Percentiles rank a stretch among this genome's conserved stretches.
Conservation (phyloP, 1,284 basidiomycete genomes). For the Heterobasidion parviporum region DNA sequence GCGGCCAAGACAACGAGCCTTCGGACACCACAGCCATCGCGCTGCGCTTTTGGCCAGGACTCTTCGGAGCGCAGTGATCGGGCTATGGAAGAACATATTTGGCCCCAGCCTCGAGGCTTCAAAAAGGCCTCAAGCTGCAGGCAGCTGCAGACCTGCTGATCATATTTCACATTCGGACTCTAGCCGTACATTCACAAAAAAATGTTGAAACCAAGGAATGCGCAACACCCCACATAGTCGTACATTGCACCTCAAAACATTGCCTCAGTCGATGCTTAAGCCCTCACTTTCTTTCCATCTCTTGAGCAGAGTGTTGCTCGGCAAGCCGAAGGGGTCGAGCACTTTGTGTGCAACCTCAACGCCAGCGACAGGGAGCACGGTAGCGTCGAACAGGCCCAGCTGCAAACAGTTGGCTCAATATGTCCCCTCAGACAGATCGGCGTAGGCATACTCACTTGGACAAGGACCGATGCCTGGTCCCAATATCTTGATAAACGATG, state of each 20-base stretch:
- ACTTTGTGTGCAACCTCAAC: slow-evolving; percentile 32
- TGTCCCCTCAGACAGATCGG: no score
- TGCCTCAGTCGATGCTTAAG: slow-evolving; percentile 9
- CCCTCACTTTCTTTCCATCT: slow-evolving; percentile 34
- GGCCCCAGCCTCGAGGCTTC: no score
- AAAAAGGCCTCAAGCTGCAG: no score
- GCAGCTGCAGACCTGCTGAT: no score
- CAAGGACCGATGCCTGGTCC: slow-evolving; percentile 39
- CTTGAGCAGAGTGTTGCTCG: slow-evolving; percentile 30
- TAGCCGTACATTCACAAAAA: no score
- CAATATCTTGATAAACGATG: slow-evolving; percentile 27
- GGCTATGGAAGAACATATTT: no score
- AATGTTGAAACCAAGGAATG: no score
- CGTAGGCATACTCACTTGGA: slow-evolving; percentile 21
- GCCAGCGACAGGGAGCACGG: slow-evolving; percentile 28
- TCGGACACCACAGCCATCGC: neutral
- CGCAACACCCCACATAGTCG: neutral
- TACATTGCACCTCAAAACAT: neutral
- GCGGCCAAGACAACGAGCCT: neutral
- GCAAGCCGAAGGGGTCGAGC: slow-evolving; percentile 32
- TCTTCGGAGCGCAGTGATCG: no score
- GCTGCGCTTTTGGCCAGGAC: neutral
- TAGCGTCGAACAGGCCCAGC: slow-evolving; percentile 28
- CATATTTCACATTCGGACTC: neutral
- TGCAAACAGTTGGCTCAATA: slow-evolving; percentile 8